Evolutionary conservation across 257 asterid genomes (phyloP).

Genomic region (Vinca minor): DNA sequence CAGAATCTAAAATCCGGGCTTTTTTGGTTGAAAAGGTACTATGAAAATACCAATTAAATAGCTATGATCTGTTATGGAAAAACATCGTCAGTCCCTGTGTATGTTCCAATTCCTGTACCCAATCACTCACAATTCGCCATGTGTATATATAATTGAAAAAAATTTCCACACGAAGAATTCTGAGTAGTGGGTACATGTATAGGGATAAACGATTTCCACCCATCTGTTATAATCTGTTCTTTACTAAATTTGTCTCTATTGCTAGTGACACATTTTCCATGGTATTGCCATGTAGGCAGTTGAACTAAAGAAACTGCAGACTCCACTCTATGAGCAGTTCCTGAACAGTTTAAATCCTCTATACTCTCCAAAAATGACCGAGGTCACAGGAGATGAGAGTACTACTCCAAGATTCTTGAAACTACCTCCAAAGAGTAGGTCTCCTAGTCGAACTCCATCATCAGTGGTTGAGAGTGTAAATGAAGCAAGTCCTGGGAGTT

Average conservation of each 20-base stretch:
- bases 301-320: conserved; percentile 32
- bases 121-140: too few relatives aligned
- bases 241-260: not conserved
- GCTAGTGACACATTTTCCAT: conserved; percentile 1
- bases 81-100: too few relatives aligned
- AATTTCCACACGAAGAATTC: too few relatives aligned
- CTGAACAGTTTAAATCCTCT: conserved; percentile 34
- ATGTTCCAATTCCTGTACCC: too few relatives aligned
- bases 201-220: too few relatives aligned
- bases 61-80: too few relatives aligned
- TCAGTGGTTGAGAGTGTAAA: conserved; percentile 16
- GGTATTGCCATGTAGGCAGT: conserved; percentile 17
- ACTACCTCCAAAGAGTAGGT: conserved; percentile 37
- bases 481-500: conserved; percentile 35
- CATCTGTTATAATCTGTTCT: too few relatives aligned
- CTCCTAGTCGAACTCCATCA: conserved; percentile 31
- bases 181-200: too few relatives aligned
- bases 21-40: conserved; percentile 36
- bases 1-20: conserved; percentile 33
- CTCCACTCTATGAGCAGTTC: conserved; percentile 35
- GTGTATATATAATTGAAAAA: too few relatives aligned
- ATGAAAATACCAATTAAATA: not conserved
- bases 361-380: conserved; percentile 24
- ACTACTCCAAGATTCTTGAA: conserved; percentile 25
- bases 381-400: conserved; percentile 21